Base-by-base conservation (phyloP, 2,329 filamentous ascomycete species). In the Alternaria angustiovoidea region DNA sequence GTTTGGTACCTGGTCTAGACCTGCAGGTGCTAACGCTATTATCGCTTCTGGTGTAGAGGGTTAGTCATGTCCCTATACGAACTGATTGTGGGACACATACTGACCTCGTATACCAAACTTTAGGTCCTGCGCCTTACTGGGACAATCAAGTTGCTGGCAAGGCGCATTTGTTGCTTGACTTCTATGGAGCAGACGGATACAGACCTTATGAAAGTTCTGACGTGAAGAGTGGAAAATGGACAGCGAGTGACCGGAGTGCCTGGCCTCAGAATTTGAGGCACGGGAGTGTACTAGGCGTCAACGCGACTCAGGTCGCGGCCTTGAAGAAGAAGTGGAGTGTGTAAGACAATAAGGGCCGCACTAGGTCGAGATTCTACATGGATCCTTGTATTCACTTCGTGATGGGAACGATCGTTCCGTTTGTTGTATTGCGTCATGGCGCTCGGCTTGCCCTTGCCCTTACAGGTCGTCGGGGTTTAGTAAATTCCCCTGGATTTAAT, bases 231-330 rank as follows among this genome's bases (percentile, higher is more conserved):
- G 84, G 85, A 42, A 78, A 73, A 18, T 87, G 84, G 84, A 76
- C 71, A 1, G 80, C 80, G 30, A 83, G 81, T 43, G 76, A 77
- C 58, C 67, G 79, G 38, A 68, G 68, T 2, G 74, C 64, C 1
- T 86, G 84, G 64, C 84, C 84, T 8, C 79, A 65, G 47, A 81
- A 81, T 32, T 59, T 86, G 66, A 81, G 85, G 61, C 85, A 87
- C 73, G 84, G 84, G 8, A 82, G 81, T 30, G 52, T 54, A 3
- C n/a, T 54, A 32, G 52, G 52, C 9, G 42, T 54, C 14, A 48
- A 34, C 11, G 24, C 30, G 11, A 20, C 52, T 58, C 63, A 81
- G 46, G 82, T 82, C 47, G 72, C 80, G 58, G 81, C 81, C 5
- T 63, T 86, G 61, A 67, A 58, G 22, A 61, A 59, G 22, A 74